These are phyloP conservation scores for Chaetomium globosum DNA, from an alignment of 2,329 filamentous ascomycete genomes.

Conservation along the genomic window DNA sequence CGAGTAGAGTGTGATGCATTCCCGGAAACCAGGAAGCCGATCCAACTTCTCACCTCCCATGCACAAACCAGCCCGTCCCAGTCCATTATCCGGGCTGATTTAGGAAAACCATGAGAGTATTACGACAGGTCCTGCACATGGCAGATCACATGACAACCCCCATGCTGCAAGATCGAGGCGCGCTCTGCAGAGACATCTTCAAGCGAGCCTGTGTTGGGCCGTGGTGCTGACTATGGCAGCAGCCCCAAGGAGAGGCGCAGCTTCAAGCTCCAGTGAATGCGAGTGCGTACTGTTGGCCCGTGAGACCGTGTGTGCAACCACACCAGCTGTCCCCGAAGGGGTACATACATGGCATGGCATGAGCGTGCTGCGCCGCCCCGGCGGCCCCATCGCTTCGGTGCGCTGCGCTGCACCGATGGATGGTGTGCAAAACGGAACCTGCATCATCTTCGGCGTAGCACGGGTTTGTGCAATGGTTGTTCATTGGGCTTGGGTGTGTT, in stretches of 20 bases:
- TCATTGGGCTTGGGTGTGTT: not conserved
- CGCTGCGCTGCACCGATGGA: no score
- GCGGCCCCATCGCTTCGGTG: no score
- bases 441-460: not conserved
- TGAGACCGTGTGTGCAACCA: slow-evolving; percentile 6
- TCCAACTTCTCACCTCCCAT: not conserved
- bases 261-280: not conserved
- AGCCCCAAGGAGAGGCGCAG: not conserved
- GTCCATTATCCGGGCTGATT: not conserved
- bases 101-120: not conserved
- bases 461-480: not conserved
- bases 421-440: not conserved
- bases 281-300: no score
- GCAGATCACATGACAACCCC: slow-evolving; percentile 10
- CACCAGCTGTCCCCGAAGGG: not conserved
- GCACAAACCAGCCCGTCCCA: not conserved
- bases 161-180: not conserved
- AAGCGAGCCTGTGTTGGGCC: not conserved
- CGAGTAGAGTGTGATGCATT: slow-evolving; percentile 7
- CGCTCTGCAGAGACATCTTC: not conserved
- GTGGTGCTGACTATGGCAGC: not conserved
- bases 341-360: slow-evolving; percentile 1
- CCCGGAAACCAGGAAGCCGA: not conserved
- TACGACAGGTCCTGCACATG: not conserved
- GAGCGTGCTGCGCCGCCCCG: not conserved